phyloP scores from a whole-genome alignment of 2,329 filamentous ascomycete species.

The Ophiostoma triangulosporum region DNA sequence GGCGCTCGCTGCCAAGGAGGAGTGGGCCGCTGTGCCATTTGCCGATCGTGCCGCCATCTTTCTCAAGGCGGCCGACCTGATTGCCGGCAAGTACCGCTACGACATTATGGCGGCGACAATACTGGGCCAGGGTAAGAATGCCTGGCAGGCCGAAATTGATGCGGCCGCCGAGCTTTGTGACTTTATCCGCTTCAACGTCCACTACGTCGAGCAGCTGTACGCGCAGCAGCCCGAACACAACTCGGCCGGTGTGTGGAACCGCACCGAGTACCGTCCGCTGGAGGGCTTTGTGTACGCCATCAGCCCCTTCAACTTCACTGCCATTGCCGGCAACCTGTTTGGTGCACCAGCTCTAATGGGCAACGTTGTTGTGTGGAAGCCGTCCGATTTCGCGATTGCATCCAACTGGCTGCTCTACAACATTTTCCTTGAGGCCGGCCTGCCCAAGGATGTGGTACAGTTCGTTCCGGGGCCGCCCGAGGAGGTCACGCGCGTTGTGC shows the following conservation, averaged over 20 bases:
- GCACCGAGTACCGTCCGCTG: slow-evolving; percentile 75
- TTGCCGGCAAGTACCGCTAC: slow-evolving; percentile 87
- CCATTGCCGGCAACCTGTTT: slow-evolving; percentile 78
- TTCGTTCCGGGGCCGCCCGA: slow-evolving; percentile 83
- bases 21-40: slow-evolving; percentile 80
- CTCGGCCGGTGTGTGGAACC: slow-evolving; percentile 77
- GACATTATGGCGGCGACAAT: slow-evolving; percentile 94
- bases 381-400: slow-evolving; percentile 77
- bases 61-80: slow-evolving; percentile 86
- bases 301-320: slow-evolving; percentile 94
- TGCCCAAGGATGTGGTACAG: slow-evolving; percentile 82
- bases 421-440: slow-evolving; percentile 80
- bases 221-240: slow-evolving; percentile 76
- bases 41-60: slow-evolving; percentile 85
- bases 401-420: slow-evolving; percentile 85
- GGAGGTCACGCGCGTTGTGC: slow-evolving; percentile 64
- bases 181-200: slow-evolving; percentile 88
- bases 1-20: slow-evolving; percentile 70
- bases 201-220: slow-evolving; percentile 87
- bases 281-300: slow-evolving; percentile 95
- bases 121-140: slow-evolving; percentile 94
- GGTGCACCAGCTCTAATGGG: slow-evolving; percentile 76
- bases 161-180: slow-evolving; percentile 83
- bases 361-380: slow-evolving; percentile 95
- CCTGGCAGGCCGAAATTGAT: slow-evolving; percentile 98